phyloP scores from a whole-genome alignment of 805 yeast species.

The Teunomyces aglyptinius region DNA sequence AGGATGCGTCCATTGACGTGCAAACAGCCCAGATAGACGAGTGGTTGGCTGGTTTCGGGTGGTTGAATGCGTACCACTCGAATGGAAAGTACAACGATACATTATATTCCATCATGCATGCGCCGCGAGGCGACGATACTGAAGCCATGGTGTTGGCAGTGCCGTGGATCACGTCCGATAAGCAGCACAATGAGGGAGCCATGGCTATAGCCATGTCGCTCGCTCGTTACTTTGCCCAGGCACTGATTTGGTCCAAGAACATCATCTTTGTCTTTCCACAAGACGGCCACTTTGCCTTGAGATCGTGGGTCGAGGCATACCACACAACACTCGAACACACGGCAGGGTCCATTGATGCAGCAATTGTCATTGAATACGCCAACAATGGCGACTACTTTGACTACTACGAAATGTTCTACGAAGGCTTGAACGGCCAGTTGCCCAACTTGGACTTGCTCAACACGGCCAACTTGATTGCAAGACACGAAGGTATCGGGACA shows the following conservation, averaged over 20 bases:
- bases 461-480: constrained; percentile 68
- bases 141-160: constrained; percentile 90
- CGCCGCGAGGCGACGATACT: constrained; percentile 94
- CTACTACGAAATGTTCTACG: constrained; percentile 70
- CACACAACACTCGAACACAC: constrained; percentile 81
- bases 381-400: constrained; percentile 66
- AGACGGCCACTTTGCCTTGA: constrained; percentile 62
- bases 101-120: constrained; percentile 80
- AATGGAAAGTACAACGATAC: constrained; percentile 43
- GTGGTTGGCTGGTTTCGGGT: constrained; percentile 74
- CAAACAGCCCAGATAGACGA: constrained; percentile 47
- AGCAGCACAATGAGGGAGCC: constrained; percentile 73
- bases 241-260: constrained; percentile 96
- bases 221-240: constrained; percentile 74
- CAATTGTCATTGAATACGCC: constrained; percentile 79
- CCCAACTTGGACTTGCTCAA: constrained; percentile 92
- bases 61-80: constrained; percentile 49
- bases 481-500: constrained; percentile 72
- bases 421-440: constrained; percentile 91
- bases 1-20: constrained; percentile 19
- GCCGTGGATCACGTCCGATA: constrained; percentile 77
- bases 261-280: constrained; percentile 82
- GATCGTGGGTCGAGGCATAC: constrained; percentile 93
- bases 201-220: constrained; percentile 68
- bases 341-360: constrained; percentile 93